A percentile compares a stretch with the other conserved stretches of the same genome.
Conservation (phyloP, 345 rosid genomes). For the Murraya paniculata region DNA sequence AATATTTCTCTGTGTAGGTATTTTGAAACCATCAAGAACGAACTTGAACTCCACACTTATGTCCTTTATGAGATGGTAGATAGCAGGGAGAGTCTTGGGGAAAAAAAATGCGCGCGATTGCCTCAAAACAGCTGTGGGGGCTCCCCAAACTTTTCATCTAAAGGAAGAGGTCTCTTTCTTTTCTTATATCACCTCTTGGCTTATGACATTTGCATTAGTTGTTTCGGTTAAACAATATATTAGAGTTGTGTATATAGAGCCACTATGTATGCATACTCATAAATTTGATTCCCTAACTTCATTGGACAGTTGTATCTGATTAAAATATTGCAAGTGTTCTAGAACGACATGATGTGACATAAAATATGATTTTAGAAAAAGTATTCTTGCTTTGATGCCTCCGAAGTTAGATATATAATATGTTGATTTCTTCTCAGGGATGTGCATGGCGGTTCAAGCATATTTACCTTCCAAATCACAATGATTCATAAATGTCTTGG, state of each 20-base stretch:
- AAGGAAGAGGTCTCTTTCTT: constrained; percentile 49
- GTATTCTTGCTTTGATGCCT: neutral
- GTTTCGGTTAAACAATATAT: neutral
- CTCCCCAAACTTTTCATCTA: constrained; percentile 37
- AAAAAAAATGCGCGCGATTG: constrained; percentile 42
- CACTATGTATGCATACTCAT: neutral
- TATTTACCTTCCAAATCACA: constrained; percentile 67
- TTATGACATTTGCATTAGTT: neutral
- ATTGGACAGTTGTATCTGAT: neutral
- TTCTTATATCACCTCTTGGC: neutral
- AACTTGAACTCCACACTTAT: constrained; percentile 72
- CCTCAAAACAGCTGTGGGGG: constrained; percentile 41
- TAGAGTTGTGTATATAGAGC: neutral
- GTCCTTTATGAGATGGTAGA: constrained; percentile 93
- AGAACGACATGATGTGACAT: neutral
- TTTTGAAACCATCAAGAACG: constrained; percentile 79
- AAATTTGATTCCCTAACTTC: neutral
- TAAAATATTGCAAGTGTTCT: neutral
- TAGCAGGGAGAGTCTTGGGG: constrained; percentile 74
- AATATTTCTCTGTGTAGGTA: constrained; percentile 41
- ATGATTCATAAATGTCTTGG: constrained; percentile 68
- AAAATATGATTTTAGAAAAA: neutral
- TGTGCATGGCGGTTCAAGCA: constrained; percentile 97
- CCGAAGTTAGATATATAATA: constrained; percentile 4
- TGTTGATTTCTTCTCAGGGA: constrained; percentile 47